A percentile compares a stretch with the other conserved stretches of the same genome.
These are phyloP conservation scores for Candida methanosorbosa DNA, from an alignment of 805 yeast genomes.

Conservation along the genomic window DNA sequence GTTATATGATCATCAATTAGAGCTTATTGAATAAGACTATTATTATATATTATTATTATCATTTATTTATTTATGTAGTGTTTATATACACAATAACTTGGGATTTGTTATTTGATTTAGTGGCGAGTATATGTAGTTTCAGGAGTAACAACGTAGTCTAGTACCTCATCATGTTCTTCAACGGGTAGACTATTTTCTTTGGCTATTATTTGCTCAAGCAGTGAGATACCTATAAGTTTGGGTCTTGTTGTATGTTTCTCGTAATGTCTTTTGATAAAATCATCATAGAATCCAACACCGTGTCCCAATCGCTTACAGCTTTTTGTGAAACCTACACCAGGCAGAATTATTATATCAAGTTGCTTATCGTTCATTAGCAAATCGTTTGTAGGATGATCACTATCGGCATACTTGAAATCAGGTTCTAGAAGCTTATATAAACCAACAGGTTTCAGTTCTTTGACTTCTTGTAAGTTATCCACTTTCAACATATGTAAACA, in stretches of 20 bases:
- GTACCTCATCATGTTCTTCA: constrained; percentile 54
- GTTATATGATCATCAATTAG: too few relatives aligned
- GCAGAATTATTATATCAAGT: constrained; percentile 69
- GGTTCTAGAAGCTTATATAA: constrained; percentile 67
- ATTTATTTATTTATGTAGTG: constrained; percentile 2
- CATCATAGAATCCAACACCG: constrained; percentile 92
- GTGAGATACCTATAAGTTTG: constrained; percentile 51
- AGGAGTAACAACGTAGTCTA: constrained; percentile 47
- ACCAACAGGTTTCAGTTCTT: constrained; percentile 53
- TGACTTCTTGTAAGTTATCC: constrained; percentile 30
- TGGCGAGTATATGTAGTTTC: too few relatives aligned
- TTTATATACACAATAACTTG: constrained; percentile 1
- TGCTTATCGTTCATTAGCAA: constrained; percentile 6
- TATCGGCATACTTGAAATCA: constrained; percentile 10
- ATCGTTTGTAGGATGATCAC: constrained; percentile 10
- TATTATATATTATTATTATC: neutral
- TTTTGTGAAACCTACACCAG: constrained; percentile 74
- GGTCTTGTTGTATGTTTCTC: constrained; percentile 28
- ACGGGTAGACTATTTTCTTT: constrained; percentile 31
- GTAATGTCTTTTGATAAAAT: constrained; percentile 45
- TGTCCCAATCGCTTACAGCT: constrained; percentile 61
- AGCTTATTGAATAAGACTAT: too few relatives aligned
- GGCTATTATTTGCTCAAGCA: constrained; percentile 50
- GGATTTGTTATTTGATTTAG: too few relatives aligned
- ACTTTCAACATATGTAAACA: constrained; percentile 53